Evolutionary conservation across 2,329 filamentous ascomycete species (phyloP).

Genomic region (Cercospora beticola): DNA sequence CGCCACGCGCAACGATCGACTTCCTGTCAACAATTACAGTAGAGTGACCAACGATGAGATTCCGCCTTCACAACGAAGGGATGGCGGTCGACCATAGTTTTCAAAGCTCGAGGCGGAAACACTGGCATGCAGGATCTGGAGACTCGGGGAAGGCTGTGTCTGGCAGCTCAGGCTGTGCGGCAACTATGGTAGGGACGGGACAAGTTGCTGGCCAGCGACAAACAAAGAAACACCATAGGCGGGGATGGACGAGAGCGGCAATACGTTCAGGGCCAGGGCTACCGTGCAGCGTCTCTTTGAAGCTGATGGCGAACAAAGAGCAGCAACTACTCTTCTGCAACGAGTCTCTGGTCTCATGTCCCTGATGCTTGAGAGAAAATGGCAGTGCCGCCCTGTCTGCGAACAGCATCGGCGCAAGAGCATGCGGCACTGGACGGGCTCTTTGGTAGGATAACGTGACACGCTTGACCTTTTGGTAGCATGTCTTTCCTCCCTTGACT

Average conservation of each 20-base stretch:
- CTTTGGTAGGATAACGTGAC: neutral
- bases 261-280: neutral
- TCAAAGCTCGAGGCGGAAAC: neutral
- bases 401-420: neutral
- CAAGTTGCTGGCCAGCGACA: neutral
- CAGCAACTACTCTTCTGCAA: neutral
- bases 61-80: neutral
- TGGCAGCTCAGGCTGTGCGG: neutral
- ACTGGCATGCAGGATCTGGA: neutral
- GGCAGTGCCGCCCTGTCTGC: neutral
- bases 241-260: neutral
- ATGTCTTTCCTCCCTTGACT: neutral
- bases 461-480: neutral
- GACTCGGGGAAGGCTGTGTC: neutral
- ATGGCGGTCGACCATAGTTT: neutral
- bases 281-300: neutral
- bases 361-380: neutral
- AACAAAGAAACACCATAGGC: neutral
- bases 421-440: neutral
- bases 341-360: neutral
- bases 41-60: neutral
- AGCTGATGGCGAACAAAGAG: neutral
- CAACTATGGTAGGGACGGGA: neutral
- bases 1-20: neutral
- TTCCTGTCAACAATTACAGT: neutral